Conservation (phyloP, 2,329 filamentous ascomycete genomes). For the Chaetothyriales sp. region DNA sequence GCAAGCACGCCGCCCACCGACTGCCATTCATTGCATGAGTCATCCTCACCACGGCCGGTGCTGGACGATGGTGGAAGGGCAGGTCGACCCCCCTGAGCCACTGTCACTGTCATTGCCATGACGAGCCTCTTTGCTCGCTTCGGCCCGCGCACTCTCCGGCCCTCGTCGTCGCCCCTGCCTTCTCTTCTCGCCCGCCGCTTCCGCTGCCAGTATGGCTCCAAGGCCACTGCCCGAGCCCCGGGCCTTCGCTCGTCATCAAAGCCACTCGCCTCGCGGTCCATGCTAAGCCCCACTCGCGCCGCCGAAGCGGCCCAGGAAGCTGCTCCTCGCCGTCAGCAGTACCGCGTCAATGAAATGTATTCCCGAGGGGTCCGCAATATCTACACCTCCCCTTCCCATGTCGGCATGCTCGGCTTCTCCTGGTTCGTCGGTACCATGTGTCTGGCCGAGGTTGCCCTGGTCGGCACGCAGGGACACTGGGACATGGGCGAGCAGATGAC, state of each 20-base stretch:
- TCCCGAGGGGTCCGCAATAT: neutral
- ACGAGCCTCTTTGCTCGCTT: neutral
- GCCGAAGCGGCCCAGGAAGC: neutral
- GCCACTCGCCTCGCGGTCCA: neutral
- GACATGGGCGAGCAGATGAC: neutral
- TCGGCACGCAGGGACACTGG: neutral
- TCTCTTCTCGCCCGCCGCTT: neutral
- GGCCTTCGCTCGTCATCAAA: neutral
- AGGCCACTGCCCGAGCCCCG: neutral
- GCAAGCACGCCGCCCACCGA: no score
- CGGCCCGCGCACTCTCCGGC: neutral
- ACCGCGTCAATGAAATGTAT: neutral
- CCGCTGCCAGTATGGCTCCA: neutral
- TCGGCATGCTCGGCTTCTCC: neutral
- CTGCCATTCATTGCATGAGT: constrained; percentile 16
- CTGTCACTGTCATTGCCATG: neutral
- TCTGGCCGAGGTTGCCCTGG: neutral
- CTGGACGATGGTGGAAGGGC: neutral
- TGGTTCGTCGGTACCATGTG: neutral
- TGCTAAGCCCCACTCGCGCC: neutral
- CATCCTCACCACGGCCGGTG: neutral
- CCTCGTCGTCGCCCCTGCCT: neutral
- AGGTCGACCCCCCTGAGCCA: neutral
- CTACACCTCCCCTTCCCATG: neutral
- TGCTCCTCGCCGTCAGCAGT: neutral